Base-by-base conservation (phyloP, 768 basidiomycete genomes). In the Termitomyces titanicus region DNA sequence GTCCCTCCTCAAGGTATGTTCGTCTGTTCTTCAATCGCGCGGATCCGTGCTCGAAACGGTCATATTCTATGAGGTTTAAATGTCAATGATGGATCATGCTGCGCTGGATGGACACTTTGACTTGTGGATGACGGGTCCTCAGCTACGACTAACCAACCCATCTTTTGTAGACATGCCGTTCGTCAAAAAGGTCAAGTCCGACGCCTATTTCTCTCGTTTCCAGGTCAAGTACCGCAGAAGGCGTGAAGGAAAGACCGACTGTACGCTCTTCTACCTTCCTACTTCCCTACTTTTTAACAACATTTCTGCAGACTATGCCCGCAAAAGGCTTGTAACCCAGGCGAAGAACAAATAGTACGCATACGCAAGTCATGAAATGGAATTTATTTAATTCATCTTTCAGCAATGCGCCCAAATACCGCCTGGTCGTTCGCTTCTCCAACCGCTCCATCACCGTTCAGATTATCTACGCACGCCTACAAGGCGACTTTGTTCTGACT, bases 221-320 rank as follows among this genome's bases (percentile, higher is more conserved):
- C 94, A 97, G 80, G 95, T 98, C 67, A 98, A 98, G 80, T 97
- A 97, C 77, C 91, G 96, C 70, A 81, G 97, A 69, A 81, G 97
- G 63, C 86, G 94, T 71, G 97, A 99, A 79, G 97, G 97, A 57
- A 98, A 96, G 82, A 99, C 97, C 58, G 97, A 99, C 71, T 99
- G 92, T 92, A 57, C 65, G 86, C 73, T 34, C n/a, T 18, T 22
- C 29, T 45, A 15, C 15, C 49, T 42, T 24, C n/a, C 33, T 33
- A n/a, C 18, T 33, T 34, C 37, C 2, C 48, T 42, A 60, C 63
- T 20, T 65, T 27, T 60, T 33, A 57, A 61, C 52, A 50, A 10
- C 12, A n/a, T 51, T 35, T 51, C 31, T 22, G 10, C 61, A 94
- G 92, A 98, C 83, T 98, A 98, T 66, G 97, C 97, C 61, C 92